Conservation (phyloP, 345 rosid genomes). For the Syzygium jambos region DNA sequence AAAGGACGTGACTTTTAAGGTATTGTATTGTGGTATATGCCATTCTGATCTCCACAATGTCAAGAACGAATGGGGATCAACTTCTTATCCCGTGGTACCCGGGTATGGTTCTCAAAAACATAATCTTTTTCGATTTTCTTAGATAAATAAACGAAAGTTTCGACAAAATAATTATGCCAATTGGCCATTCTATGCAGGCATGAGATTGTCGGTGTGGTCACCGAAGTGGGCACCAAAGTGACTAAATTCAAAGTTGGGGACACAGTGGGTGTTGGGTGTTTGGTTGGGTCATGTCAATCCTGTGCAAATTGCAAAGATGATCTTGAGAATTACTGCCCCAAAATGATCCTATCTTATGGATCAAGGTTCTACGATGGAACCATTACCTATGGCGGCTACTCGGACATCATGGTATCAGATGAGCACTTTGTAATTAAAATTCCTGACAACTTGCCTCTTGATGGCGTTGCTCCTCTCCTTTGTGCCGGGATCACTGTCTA, state of each 20-base stretch:
- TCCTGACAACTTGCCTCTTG: constrained; percentile 45
- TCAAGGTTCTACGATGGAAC: constrained; percentile 12
- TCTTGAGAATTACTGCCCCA: constrained; percentile 11
- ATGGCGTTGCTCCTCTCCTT: constrained; percentile 49
- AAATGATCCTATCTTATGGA: background rate
- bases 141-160: background rate
- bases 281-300: constrained; percentile 22
- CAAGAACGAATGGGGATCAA: constrained; percentile 23
- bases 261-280: constrained; percentile 32
- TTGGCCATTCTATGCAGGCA: constrained; percentile 14
- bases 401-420: constrained; percentile 41
- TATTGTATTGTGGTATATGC: constrained; percentile 33
- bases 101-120: constrained; percentile 11
- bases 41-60: constrained; percentile 23
- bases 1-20: constrained; percentile 22
- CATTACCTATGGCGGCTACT: constrained; percentile 24
- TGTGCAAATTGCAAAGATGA: constrained; percentile 1
- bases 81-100: constrained; percentile 27
- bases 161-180: background rate
- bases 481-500: constrained; percentile 72
- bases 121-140: background rate
- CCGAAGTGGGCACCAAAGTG: constrained; percentile 27
- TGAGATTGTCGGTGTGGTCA: constrained; percentile 34
- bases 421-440: constrained; percentile 41
- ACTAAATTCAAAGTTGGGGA: constrained; percentile 31